Evolutionary conservation across 495 filamentous ascomycete genomes (phyloP), one percentile per base, ranked within the genome.

Genomic region (Penicillium robsamsonii): DNA sequence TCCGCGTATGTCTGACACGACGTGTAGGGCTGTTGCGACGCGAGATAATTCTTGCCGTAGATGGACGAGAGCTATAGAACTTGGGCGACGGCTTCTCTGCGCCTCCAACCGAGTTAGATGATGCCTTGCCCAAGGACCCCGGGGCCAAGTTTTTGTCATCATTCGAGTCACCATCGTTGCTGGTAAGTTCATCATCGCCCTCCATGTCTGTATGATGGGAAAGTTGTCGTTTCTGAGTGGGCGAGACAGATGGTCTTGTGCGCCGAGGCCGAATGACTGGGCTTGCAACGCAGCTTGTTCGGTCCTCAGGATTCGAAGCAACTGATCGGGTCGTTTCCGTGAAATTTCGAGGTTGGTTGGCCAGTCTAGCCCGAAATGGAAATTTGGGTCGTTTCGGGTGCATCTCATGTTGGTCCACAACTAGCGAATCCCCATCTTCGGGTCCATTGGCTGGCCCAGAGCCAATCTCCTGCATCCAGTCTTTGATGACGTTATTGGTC

Each of bases 141-240:
- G 80, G 79, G 35, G 55, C 58, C 2, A 65, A 64, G 3, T 66
- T 49, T 18, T 66, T 66, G 22, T 64, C 64, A 15, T 73, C 70
- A 10, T 53, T 48, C 29, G 69, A 70, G 45, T 86, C 85, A 35
- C 86, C 83, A 41, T 86, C 87, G 40, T 88, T 87, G 0, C 89
- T 92, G n/a, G 90, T 80, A n/a, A 90, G 78, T 69, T 96, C 91
- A 60, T 96, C 91, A 60, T 96, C 91, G 4, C 89, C 91, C 70
- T 96, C 91, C 33, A 81, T 91, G 60, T 91, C 90, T 3, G 86
- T 89, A 59, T 89, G 77, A 41, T 76, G 77, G 0, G 77, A 80
- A 12, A 74, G 58, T 46, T 78, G 75, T 13, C 77, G 68, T 37
- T 46, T 61, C 44, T 65, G 68, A 0, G 46, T 58, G 1, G 66